Base-by-base conservation (phyloP, 108 stramenopile genomes). In the Conticribra weissflogii region DNA sequence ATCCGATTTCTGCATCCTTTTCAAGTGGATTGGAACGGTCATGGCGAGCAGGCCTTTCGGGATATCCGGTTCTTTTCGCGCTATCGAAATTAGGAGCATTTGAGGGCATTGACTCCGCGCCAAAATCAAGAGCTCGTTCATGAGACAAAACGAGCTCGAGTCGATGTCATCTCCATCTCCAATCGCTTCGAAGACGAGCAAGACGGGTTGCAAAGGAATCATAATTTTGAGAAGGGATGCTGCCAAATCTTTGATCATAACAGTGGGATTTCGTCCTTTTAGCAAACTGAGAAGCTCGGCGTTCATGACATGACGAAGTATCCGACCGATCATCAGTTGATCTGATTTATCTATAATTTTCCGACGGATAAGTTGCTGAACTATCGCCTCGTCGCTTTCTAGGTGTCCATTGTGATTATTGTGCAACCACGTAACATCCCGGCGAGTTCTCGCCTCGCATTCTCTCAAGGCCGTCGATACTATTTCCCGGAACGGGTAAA, bases 261-360 rank as follows among this genome's bases (percentile, higher is more conserved):
- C 59, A 5, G 34, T 36, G 9, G 63, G 77, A 49, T 41, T 78
- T 27, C 66, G 32, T 27, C 68, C 60, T 24, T 58, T 59, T 17
- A 78, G 65, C 34, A 78, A 66, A 54, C 77, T 78, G 27, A 73
- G 36, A 2, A 78, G 65, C 41, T 78, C 63, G 4, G 48, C 31
- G 28, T 66, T 31, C 64, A 63, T 60, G 25, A 72, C 68, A 29
- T 44, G 48, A 33, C 71, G 77, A 21, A 78, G 59, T 44, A 78
- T 73, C 32, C 71, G 36, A 25, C 77, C 63, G 15, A 78, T 33
- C 77, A 78, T 78, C 25, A 72, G 44, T 56, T 72, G 71, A 59
- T 78, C 77, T 31, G 71, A 67, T 31, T 72, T 72, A 56, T 61
- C 52, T 21, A 78, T 55, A 30, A 78, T 48, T 46, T 73, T 78